Evolutionary conservation across 148 eudicot species (phyloP).

Genomic region (Mesembryanthemum crystallinum): DNA sequence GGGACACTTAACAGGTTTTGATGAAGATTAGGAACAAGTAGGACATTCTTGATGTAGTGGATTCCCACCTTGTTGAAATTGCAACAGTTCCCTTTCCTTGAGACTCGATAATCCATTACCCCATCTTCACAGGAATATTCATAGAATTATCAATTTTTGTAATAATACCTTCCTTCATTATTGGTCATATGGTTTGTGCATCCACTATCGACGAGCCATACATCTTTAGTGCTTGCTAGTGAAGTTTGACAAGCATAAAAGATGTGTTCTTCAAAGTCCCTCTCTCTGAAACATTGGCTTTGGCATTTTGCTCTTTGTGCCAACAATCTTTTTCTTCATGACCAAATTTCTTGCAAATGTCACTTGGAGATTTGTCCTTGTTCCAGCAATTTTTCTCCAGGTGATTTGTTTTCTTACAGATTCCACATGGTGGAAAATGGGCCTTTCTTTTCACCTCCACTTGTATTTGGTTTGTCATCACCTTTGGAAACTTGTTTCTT

Average conservation of each 20-base stretch:
- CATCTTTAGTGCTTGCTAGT: too few species aligned
- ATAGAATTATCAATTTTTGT: background rate
- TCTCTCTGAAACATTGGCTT: background rate
- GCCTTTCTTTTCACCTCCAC: background rate
- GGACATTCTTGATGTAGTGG: background rate
- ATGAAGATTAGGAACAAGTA: background rate
- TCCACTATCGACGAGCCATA: too few species aligned
- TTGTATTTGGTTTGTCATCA: too few species aligned
- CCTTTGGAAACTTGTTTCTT: background rate
- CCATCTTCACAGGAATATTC: background rate
- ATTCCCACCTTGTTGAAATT: background rate
- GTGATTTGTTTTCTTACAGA: slow-evolving; percentile 14
- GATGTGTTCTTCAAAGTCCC: background rate
- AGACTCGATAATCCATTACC: slow-evolving; percentile 4
- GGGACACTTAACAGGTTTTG: background rate
- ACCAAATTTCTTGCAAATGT: background rate
- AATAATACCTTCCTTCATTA: too few species aligned
- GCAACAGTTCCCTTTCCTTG: background rate
- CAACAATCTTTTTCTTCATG: slow-evolving; percentile 11
- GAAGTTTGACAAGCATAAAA: too few species aligned
- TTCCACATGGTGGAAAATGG: slow-evolving; percentile 14
- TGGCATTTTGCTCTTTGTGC: background rate
- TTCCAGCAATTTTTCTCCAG: slow-evolving; percentile 8
- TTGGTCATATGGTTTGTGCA: too few species aligned
- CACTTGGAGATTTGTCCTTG: background rate